phyloP scores from a whole-genome alignment of 2,329 filamentous ascomycete genomes.

The Colletotrichum incanum region DNA sequence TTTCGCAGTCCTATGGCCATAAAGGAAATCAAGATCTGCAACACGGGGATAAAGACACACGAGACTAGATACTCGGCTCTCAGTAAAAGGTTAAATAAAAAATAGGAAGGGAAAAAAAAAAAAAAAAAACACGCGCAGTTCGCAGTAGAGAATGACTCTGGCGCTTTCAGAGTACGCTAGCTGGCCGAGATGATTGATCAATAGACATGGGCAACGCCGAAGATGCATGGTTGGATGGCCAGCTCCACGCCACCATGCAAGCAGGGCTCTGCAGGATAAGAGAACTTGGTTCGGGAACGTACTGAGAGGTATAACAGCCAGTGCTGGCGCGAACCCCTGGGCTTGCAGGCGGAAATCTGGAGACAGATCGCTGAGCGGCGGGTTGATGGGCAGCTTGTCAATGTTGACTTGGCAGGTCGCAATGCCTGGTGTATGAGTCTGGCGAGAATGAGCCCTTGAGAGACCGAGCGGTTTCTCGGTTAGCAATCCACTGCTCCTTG shows the following conservation, averaged over 20 bases:
- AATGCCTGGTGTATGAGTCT: constrained; percentile 11
- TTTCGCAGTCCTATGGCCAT: constrained; percentile 4
- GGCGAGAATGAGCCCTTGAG: constrained; percentile 12
- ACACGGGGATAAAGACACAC: not conserved
- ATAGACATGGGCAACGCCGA: not conserved
- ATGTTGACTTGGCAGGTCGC: constrained; percentile 29
- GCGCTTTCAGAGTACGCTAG: constrained; percentile 13
- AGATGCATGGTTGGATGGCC: not conserved
- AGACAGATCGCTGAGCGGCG: not conserved
- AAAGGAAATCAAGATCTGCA: constrained; percentile 5
- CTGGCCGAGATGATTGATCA: not conserved
- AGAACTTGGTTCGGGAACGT: not conserved
- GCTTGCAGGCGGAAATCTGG: constrained; percentile 8
- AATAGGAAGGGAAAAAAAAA: not conserved
- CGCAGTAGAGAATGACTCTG: not conserved
- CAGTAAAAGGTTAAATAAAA: not conserved
- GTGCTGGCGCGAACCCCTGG: constrained; percentile 22
- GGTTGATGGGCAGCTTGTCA: constrained; percentile 8
- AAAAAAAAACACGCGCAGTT: not conserved
- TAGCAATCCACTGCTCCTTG: not conserved
- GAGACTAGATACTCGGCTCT: not conserved
- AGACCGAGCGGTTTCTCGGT: constrained; percentile 7
- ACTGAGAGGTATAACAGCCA: constrained; percentile 10
- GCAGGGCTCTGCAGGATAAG: constrained; percentile 31
- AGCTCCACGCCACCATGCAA: constrained; percentile 34